Conservation (phyloP, 495 filamentous ascomycete genomes). For the Daldinia childiae region DNA sequence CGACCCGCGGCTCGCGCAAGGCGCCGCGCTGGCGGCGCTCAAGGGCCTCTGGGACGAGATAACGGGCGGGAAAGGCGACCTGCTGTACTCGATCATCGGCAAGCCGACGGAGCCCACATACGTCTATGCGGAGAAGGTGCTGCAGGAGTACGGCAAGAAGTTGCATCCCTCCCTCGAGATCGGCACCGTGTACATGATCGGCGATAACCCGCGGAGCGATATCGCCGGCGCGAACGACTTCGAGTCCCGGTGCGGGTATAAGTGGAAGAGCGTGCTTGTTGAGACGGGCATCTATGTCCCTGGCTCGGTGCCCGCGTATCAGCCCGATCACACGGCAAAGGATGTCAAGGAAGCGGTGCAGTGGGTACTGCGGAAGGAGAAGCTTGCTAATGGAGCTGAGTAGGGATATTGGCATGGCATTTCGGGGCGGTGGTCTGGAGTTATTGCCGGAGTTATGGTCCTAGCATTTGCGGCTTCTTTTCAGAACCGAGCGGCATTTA, state of each 20-base stretch:
- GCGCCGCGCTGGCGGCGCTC: conserved; percentile 77
- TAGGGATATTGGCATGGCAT: neutral
- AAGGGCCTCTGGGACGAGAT: conserved; percentile 72
- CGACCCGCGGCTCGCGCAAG: conserved; percentile 84
- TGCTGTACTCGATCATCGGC: conserved; percentile 72
- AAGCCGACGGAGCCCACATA: conserved; percentile 80
- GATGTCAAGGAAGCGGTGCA: conserved; percentile 52
- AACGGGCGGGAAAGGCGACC: conserved; percentile 63
- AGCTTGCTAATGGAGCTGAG: neutral
- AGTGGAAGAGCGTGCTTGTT: conserved; percentile 81
- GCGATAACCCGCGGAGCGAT: conserved; percentile 85
- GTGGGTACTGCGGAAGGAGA: conserved; percentile 48
- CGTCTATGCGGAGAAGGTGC: conserved; percentile 73
- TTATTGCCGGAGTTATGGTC: neutral
- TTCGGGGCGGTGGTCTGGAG: neutral
- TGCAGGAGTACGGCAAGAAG: conserved; percentile 64
- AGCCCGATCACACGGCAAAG: conserved; percentile 42
- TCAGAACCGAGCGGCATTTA: neutral
- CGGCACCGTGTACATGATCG: conserved; percentile 82
- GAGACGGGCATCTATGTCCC: conserved; percentile 58
- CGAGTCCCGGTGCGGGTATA: conserved; percentile 63
- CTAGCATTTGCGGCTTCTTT: neutral
- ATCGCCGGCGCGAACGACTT: conserved; percentile 79
- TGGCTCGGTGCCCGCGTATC: conserved; percentile 42
- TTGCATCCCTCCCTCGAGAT: conserved; percentile 60